phyloP scores from a whole-genome alignment of 2,329 filamentous ascomycete species.

The Aspergillus latus region DNA sequence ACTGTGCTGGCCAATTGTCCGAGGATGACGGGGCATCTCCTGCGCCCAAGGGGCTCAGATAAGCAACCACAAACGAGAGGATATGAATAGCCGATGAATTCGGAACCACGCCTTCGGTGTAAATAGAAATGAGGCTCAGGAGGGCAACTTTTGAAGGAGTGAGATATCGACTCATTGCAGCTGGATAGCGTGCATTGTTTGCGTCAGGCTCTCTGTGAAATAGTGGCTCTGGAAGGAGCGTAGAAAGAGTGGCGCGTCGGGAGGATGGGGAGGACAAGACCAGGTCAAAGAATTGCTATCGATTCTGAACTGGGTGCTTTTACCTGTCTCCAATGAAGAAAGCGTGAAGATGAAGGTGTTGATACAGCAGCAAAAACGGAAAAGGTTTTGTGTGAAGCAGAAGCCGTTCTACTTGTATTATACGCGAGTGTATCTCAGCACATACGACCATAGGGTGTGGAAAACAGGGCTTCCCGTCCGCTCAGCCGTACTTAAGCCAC shows the following conservation, averaged over 20 bases:
- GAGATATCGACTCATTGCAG: slow-evolving; percentile 72
- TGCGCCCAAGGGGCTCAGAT: slow-evolving; percentile 55
- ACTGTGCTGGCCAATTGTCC: slow-evolving; percentile 30
- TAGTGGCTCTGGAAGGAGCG: background rate
- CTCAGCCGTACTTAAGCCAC: too few species aligned
- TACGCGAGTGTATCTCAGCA: too few species aligned
- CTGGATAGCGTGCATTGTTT: slow-evolving; percentile 6
- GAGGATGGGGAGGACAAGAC: background rate
- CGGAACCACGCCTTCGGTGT: slow-evolving; percentile 69
- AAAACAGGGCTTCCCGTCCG: too few species aligned
- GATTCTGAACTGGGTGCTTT: too few species aligned
- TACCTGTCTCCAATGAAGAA: too few species aligned
- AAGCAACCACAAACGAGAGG: slow-evolving; percentile 74
- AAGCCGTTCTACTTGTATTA: too few species aligned
- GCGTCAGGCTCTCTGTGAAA: background rate
- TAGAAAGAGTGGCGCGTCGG: background rate
- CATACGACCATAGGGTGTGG: too few species aligned
- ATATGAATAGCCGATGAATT: slow-evolving; percentile 70
- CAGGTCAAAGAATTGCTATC: too few species aligned
- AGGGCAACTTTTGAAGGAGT: slow-evolving; percentile 87
- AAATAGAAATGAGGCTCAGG: slow-evolving; percentile 76
- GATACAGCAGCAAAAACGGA: too few species aligned
- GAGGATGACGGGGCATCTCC: slow-evolving; percentile 23
- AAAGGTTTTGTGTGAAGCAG: too few species aligned
- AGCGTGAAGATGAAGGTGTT: too few species aligned